Evolutionary conservation across 1,284 basidiomycete species (phyloP).

Genomic region (Pyrrhoderma lamaoense): DNA sequence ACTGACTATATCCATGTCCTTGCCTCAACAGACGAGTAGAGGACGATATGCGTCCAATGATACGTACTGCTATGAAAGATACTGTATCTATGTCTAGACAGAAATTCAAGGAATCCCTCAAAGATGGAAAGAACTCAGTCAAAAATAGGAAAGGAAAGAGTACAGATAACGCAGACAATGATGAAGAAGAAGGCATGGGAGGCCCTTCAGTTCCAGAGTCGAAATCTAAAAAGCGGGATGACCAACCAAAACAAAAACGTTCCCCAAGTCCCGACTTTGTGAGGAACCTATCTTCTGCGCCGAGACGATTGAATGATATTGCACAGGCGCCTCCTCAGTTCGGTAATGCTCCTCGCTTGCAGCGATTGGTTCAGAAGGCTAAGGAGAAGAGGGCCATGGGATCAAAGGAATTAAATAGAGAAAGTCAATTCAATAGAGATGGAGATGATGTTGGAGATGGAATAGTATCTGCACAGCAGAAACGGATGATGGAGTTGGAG

Average conservation of each 20-base stretch:
- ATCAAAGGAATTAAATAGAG: constrained; percentile 15
- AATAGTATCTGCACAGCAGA: constrained; percentile 66
- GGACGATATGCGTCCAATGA: constrained; percentile 53
- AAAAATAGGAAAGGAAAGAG: constrained; percentile 17
- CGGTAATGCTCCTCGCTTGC: constrained; percentile 33
- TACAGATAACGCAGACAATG: constrained; percentile 11
- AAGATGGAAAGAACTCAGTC: constrained; percentile 13
- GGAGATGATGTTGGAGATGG: constrained; percentile 29
- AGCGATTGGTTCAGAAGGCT: constrained; percentile 7
- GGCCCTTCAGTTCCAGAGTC: constrained; percentile 19
- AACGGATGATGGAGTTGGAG: constrained; percentile 66
- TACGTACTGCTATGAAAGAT: constrained; percentile 51
- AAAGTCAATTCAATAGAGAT: constrained; percentile 7
- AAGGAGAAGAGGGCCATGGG: constrained; percentile 20
- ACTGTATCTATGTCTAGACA: constrained; percentile 39
- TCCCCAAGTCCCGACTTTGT: constrained; percentile 48
- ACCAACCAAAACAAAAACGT: constrained; percentile 21
- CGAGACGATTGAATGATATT: constrained; percentile 62
- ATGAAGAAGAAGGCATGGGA: constrained; percentile 17
- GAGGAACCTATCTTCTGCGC: constrained; percentile 44
- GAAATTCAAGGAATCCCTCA: constrained; percentile 23
- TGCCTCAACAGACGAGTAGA: constrained; percentile 53
- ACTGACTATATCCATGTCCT: not conserved
- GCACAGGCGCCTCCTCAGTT: constrained; percentile 56
- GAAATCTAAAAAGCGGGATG: constrained; percentile 21